Evolutionary conservation across 768 basidiomycete genomes (phyloP).

Genomic region (Tephrocybe sp.): DNA sequence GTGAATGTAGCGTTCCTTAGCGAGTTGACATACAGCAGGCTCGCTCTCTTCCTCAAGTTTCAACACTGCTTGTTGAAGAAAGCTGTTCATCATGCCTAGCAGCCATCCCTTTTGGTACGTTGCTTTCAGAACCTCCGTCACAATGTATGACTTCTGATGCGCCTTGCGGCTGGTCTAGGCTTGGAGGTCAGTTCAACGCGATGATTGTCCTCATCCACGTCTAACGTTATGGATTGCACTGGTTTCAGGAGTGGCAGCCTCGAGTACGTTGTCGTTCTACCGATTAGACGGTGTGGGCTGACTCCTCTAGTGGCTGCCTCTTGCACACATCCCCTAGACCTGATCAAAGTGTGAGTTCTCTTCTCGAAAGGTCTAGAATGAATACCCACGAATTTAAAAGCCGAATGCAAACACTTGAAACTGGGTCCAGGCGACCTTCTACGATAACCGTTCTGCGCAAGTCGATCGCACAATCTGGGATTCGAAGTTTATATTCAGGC

Average conservation of each 20-base stretch:
- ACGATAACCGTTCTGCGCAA: constrained; percentile 62
- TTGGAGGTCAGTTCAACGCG: constrained; percentile 50
- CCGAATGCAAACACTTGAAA: constrained; percentile 77
- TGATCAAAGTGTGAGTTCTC: constrained; percentile 75
- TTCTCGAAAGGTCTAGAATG: background rate
- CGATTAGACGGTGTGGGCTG: background rate
- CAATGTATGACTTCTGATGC: constrained; percentile 7
- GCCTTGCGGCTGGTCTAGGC: constrained; percentile 43
- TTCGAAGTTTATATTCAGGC: constrained; percentile 78
- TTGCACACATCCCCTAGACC: constrained; percentile 80
- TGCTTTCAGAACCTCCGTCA: background rate
- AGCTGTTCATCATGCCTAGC: constrained; percentile 32
- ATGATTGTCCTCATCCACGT: background rate
- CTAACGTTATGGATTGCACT: background rate
- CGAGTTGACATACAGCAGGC: constrained; percentile 14
- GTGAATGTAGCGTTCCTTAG: background rate
- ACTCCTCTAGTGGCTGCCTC: constrained; percentile 66
- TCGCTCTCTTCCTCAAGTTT: constrained; percentile 21
- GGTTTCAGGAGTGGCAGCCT: constrained; percentile 56
- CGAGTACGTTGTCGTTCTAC: constrained; percentile 42
- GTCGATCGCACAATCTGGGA: constrained; percentile 66
- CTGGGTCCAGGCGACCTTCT: constrained; percentile 57
- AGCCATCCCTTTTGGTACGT: constrained; percentile 53
- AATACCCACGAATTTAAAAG: constrained; percentile 32
- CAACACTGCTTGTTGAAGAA: constrained; percentile 19